Percentiles rank a stretch among this genome's conserved stretches.
phyloP scores from a whole-genome alignment of 495 filamentous ascomycete genomes.

The Aspergillus mulundensis region DNA sequence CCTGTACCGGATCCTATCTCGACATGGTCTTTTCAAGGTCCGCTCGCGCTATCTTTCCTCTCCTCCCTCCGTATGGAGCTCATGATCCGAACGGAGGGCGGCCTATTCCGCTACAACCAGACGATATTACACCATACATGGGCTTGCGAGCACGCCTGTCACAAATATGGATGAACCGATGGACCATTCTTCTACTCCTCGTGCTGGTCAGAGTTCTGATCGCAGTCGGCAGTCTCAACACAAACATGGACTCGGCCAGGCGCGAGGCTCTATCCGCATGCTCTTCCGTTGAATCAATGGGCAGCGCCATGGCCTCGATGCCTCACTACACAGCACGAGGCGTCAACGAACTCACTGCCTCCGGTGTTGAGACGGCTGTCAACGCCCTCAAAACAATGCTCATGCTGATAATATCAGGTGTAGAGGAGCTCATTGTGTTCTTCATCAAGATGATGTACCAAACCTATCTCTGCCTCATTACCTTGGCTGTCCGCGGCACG shows the following conservation, averaged over 20 bases:
- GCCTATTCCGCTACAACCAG: conserved; percentile 48
- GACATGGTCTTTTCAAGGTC: conserved; percentile 33
- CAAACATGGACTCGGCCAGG: conserved; percentile 70
- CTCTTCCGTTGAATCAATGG: conserved; percentile 86
- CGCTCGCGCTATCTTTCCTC: conserved; percentile 34
- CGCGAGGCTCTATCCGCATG: conserved; percentile 81
- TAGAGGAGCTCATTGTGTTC: conserved; percentile 87
- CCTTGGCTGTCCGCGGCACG: conserved; percentile 71
- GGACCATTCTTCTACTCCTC: conserved; percentile 86
- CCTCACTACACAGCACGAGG: conserved; percentile 86
- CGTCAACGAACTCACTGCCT: conserved; percentile 79
- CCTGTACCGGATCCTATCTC: background rate
- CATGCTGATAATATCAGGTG: conserved; percentile 69
- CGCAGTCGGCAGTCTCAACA: conserved; percentile 63
- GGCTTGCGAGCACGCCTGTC: conserved; percentile 85
- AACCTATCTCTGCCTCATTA: conserved; percentile 84
- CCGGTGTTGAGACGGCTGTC: conserved; percentile 72
- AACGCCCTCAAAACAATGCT: conserved; percentile 71
- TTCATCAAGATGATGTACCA: conserved; percentile 82
- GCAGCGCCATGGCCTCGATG: conserved; percentile 96
- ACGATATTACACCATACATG: conserved; percentile 90
- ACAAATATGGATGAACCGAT: conserved; percentile 94
- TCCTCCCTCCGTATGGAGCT: conserved; percentile 44
- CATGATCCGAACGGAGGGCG: conserved; percentile 34
- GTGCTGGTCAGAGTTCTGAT: conserved; percentile 77